phyloP scores from a whole-genome alignment of 73 alveolate species.

The Tetrahymena thermophila region DNA sequence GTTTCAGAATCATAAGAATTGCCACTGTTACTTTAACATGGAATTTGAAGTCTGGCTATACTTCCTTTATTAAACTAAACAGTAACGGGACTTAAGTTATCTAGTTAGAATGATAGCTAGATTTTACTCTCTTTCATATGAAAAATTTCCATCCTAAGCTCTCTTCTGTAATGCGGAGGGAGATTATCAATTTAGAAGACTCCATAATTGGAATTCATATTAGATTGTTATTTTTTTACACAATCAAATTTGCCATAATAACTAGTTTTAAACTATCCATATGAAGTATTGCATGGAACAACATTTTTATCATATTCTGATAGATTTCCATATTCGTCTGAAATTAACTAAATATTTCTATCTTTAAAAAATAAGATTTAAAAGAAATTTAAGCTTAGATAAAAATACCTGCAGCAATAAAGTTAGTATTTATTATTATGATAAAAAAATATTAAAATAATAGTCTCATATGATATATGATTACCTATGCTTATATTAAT shows the following conservation, averaged over 20 bases:
- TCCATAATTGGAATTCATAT: background rate
- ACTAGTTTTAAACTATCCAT: background rate
- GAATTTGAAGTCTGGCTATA: no score
- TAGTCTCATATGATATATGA: no score
- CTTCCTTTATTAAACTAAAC: no score
- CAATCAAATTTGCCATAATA: background rate
- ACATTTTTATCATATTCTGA: background rate
- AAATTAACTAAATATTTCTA: background rate
- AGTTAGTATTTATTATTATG: no score
- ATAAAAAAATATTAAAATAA: no score
- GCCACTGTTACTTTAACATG: background rate
- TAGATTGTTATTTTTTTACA: no score
- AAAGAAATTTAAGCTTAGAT: background rate
- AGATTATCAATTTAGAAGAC: background rate
- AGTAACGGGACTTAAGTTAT: no score
- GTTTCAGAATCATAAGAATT: background rate
- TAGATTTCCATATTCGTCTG: no score
- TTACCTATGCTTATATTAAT: no score
- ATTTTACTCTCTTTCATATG: no score
- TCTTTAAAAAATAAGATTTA: background rate
- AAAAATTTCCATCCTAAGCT: background rate
- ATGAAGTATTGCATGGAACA: background rate
- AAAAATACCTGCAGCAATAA: background rate
- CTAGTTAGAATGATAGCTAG: no score
- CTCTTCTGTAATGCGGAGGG: background rate